Evolutionary conservation across 345 rosid genomes (phyloP).

Genomic region (Gossypium rotundifolium): DNA sequence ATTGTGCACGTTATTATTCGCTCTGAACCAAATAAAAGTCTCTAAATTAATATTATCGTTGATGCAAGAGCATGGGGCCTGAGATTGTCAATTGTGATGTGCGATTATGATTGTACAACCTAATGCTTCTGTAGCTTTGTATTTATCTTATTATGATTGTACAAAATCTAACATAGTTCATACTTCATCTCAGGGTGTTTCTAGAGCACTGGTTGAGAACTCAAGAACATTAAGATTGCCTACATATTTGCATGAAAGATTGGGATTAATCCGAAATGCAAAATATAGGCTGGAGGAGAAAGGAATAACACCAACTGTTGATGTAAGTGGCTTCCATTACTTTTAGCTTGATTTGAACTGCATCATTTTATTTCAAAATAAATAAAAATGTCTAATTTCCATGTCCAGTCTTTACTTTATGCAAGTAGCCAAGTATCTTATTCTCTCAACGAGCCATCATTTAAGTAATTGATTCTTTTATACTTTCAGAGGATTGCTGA

Average conservation of each 20-base stretch:
- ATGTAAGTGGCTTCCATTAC: slow-evolving; percentile 43
- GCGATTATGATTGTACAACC: not conserved
- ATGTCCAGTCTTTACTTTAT: not conserved
- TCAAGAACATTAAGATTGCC: slow-evolving; percentile 87
- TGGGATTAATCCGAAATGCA: slow-evolving; percentile 83
- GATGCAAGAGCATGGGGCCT: not conserved
- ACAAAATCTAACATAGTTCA: slow-evolving; percentile 11
- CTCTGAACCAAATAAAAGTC: not conserved
- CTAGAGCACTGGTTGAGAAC: slow-evolving; percentile 79
- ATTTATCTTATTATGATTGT: not conserved
- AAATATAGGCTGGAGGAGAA: slow-evolving; percentile 74
- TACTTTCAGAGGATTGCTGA: slow-evolving; percentile 79
- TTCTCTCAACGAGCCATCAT: not conserved
- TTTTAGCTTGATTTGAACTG: not conserved
- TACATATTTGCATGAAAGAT: slow-evolving; percentile 74
- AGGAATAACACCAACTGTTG: slow-evolving; percentile 79
- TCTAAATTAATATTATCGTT: not conserved
- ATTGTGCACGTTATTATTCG: not conserved
- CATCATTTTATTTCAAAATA: not conserved
- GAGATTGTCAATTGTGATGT: not conserved
- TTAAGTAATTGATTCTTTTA: not conserved
- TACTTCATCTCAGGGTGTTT: slow-evolving; percentile 61
- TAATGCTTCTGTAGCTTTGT: not conserved
- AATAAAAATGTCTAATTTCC: not conserved
- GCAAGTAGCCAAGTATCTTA: not conserved